These are phyloP conservation scores for Puccinia sorghi DNA, from an alignment of 1,284 basidiomycete species.

Conservation along the genomic window DNA sequence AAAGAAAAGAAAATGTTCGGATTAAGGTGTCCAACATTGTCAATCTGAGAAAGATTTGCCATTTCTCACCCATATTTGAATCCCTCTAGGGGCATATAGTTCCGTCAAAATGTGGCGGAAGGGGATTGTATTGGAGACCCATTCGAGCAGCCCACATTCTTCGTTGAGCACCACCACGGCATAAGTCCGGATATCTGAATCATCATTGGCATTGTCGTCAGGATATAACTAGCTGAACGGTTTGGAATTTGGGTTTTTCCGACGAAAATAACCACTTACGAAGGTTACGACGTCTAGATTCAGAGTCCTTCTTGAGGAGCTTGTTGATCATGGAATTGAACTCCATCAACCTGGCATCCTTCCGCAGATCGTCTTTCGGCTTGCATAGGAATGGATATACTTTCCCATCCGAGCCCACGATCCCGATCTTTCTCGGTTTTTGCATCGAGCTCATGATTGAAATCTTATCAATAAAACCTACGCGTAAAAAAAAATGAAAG, in stretches of 20 bases:
- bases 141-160: slow-evolving; percentile 96
- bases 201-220: neutral
- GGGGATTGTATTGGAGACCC: slow-evolving; percentile 92
- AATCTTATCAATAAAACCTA: slow-evolving; percentile 77
- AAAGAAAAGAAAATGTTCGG: slow-evolving; percentile 59
- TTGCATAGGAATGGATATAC: slow-evolving; percentile 92
- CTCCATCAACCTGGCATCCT: slow-evolving; percentile 97
- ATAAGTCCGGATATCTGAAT: slow-evolving; percentile 86
- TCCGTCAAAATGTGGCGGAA: slow-evolving; percentile 76
- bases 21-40: slow-evolving; percentile 11
- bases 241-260: neutral
- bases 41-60: neutral
- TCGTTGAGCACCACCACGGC: slow-evolving; percentile 95
- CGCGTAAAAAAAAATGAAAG: slow-evolving; percentile 38
- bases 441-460: slow-evolving; percentile 92
- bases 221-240: too few relatives aligned
- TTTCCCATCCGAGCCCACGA: slow-evolving; percentile 78
- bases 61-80: slow-evolving; percentile 59
- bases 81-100: slow-evolving; percentile 69
- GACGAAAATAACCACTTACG: slow-evolving; percentile 64
- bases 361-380: slow-evolving; percentile 95
- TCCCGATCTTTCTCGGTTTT: slow-evolving; percentile 86
- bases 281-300: slow-evolving; percentile 72
- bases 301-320: slow-evolving; percentile 86
- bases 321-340: slow-evolving; percentile 99